Base-by-base conservation (phyloP, 2,329 filamentous ascomycete genomes). In the Cladosporium sphaerospermum region DNA sequence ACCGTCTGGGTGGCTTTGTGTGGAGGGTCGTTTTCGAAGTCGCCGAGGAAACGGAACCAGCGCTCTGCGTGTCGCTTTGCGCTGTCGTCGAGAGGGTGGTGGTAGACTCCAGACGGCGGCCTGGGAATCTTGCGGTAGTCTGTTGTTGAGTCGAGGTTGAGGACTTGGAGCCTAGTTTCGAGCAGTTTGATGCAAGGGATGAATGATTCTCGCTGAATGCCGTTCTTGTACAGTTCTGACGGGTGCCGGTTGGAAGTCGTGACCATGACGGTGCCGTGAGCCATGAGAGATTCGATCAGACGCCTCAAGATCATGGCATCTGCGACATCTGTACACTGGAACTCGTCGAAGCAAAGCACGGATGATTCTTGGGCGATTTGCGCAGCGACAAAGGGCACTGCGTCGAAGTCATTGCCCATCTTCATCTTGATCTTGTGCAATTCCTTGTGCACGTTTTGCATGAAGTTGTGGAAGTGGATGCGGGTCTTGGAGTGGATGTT, bases 381-480 rank as follows among this genome's bases (percentile, higher is more conserved):
- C n/a, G 92, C 93, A 2, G 92, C 92, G 14, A 97, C 86, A 67
- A 95, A 93, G 0, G 92, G 92, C 42, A 97, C 81, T 0, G 83
- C 89, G 69, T 99, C 93, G 37, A 96, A 80, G 61, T 96, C 90
- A 66, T 84, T 90, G 31, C 93, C 93, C 68, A 95, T 82, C 62
- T 84, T 75, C 80, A 93, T 86, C 75, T 96, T 96, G 72, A 95
- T 85, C 67, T 83, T 83, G 74, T 97, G 93, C 63, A 97, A 75
- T 56, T 92, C 81, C 69, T 86, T 89, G 73, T 99, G 93, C 45
- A 97, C 86, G 69, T 95, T 88, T 71, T 97, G 93, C 93, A 99
- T 99, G 76, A 99, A 99, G 70, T 96, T 96, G 76, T 97, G 90
- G 72, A 99, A 99, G 75, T 99, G 93, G 65, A 99, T 96, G 45